Conservation (phyloP, 192 early-diverging fungal species). For the Mortierella alpina region DNA sequence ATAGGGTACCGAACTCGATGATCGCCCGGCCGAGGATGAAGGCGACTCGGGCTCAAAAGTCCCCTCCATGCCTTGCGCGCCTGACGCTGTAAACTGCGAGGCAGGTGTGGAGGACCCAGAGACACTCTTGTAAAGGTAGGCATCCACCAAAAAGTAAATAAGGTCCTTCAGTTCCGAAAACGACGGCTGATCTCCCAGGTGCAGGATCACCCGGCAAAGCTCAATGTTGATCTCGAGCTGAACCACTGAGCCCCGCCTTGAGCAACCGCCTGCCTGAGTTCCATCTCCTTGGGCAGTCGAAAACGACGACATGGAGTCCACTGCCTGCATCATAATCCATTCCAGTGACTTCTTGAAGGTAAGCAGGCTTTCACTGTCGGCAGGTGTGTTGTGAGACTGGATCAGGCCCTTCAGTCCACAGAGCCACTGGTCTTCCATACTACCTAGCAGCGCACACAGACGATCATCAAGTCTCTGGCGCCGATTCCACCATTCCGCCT, state of each 20-base stretch:
- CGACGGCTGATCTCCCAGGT: slow-evolving; percentile 64
- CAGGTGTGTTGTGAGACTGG: slow-evolving; percentile 43
- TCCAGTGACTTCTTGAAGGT: slow-evolving; percentile 63
- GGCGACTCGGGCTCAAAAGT: neutral
- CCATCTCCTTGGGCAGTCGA: slow-evolving; percentile 3
- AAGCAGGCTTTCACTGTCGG: slow-evolving; percentile 23
- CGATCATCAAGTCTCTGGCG: slow-evolving; percentile 78
- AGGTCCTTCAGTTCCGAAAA: slow-evolving; percentile 76
- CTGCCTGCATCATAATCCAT: slow-evolving; percentile 59
- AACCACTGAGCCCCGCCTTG: slow-evolving; percentile 25
- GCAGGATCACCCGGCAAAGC: slow-evolving; percentile 65
- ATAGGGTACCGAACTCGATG: neutral
- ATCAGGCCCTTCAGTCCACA: slow-evolving; percentile 79
- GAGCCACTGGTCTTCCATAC: slow-evolving; percentile 86
- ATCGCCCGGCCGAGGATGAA: neutral
- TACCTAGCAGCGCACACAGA: slow-evolving; percentile 68
- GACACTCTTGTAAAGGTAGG: slow-evolving; percentile 64
- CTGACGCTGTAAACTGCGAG: neutral
- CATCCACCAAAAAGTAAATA: slow-evolving; percentile 73
- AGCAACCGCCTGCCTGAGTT: slow-evolving; percentile 12
- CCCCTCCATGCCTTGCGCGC: neutral
- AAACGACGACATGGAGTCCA: slow-evolving; percentile 32
- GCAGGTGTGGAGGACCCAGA: neutral
- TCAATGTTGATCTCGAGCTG: slow-evolving; percentile 67
- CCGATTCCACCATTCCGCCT: slow-evolving; percentile 84